Base-by-base conservation (phyloP, 805 yeast genomes). In the Starmerella floris region DNA sequence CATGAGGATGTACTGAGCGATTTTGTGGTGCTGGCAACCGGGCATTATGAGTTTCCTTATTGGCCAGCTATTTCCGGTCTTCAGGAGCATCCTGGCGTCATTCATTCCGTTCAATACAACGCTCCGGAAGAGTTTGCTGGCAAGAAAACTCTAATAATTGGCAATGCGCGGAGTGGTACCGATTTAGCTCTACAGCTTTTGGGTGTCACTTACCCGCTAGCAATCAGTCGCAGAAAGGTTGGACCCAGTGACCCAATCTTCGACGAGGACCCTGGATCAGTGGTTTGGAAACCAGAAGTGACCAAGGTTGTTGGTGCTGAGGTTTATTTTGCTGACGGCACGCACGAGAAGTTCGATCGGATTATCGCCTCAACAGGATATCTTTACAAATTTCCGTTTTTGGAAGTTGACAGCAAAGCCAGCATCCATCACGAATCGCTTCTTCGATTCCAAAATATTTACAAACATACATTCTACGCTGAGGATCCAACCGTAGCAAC, bases 291-390 rank as follows among this genome's bases (percentile, higher is more conserved):
- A 25, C 48, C 47, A 3, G 41, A 30, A 31, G 20, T 44, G 20
- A 30, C 55, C 8, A 43, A 48, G 11, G 67, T 72, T 41, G 61
- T 55, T 1, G 59, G 63, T 1, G 57, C 60, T 33, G 52, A 64
- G 0, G 68, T 76, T 2, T 53, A 57, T 11, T 72, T 77, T 43
- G 64, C 52, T 3, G 74, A 74, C 49, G 84, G 79, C 3, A 59
- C 52, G 2, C 58, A 51, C 3, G 49, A 51, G 1, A 65, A 65
- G 34, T 70, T 81, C 31, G 87, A 80, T 48, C 54, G 56, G 21
- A 62, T 83, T 10, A 62, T 82, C 5, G 81, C 75, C 56, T 79
- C 82, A 41, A 82, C 94, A 0, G 94, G 94, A 1, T 82, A 80
- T 57, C 63, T 74, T 37, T 76, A 76, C 54, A 70, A 75, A 33